Percentiles rank a stretch among this genome's conserved stretches.
Evolutionary conservation across 176 grass and related monocot genomes (phyloP).

Genomic region (Aegilops bicornis): DNA sequence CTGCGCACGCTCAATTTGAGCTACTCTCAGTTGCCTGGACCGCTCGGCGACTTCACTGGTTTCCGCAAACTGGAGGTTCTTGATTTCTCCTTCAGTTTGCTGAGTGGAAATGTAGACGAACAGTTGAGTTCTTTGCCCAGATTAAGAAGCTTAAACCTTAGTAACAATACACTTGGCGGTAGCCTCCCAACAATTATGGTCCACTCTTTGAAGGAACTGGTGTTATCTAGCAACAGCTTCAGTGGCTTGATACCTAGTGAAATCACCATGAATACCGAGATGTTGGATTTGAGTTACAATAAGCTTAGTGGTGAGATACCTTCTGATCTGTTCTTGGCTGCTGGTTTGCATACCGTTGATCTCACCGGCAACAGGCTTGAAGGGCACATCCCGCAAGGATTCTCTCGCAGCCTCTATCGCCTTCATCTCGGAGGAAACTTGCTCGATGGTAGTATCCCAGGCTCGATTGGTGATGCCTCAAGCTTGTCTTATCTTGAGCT

Average conservation of each 20-base stretch:
- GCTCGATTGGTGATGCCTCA: slow-evolving; percentile 32
- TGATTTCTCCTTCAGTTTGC: slow-evolving; percentile 1
- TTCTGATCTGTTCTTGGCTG: neutral
- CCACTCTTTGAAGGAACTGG: neutral
- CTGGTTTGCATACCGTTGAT: slow-evolving; percentile 24
- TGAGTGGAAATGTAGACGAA: neutral
- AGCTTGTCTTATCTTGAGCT: slow-evolving; percentile 43
- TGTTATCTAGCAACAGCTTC: neutral
- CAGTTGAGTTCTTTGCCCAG: slow-evolving; percentile 1
- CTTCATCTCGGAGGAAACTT: neutral
- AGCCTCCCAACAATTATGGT: neutral
- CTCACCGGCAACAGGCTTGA: slow-evolving; percentile 30
- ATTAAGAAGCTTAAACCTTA: neutral
- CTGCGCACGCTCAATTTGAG: neutral
- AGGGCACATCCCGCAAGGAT: slow-evolving; percentile 20
- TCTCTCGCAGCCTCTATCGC: neutral
- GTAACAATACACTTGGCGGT: neutral
- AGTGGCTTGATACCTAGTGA: neutral
- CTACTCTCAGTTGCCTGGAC: neutral
- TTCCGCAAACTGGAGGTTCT: neutral
- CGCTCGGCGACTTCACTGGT: neutral
- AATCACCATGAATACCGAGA: neutral
- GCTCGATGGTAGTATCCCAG: slow-evolving; percentile 42
- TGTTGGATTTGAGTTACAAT: slow-evolving; percentile 16
- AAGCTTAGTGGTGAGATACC: slow-evolving; percentile 1